Percentiles rank a stretch among this genome's conserved stretches.
Evolutionary conservation across 345 rosid species (phyloP).

Genomic region (Raphanus sativus): DNA sequence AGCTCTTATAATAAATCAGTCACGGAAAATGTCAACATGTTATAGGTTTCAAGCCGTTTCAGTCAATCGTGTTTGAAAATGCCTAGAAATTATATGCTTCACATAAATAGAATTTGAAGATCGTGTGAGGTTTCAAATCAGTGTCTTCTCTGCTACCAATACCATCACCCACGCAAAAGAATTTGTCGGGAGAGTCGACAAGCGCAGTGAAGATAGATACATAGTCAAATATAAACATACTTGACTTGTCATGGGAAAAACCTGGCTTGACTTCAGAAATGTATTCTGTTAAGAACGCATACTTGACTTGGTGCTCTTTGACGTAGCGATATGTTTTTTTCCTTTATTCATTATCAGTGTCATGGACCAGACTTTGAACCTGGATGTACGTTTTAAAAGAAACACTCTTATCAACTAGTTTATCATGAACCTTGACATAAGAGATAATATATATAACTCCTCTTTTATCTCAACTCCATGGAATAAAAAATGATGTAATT

Average conservation of each 20-base stretch:
- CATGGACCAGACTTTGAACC: neutral
- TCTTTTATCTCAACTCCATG: neutral
- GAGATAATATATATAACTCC: neutral
- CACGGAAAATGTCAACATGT: neutral
- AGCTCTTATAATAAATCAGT: neutral
- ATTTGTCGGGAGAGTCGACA: neutral
- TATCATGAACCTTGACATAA: neutral
- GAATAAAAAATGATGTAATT: neutral
- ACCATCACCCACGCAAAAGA: neutral
- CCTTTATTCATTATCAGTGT: neutral
- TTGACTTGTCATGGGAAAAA: neutral
- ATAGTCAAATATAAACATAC: neutral
- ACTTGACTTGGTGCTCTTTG: neutral
- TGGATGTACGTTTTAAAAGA: neutral
- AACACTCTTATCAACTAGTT: neutral
- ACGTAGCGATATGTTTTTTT: neutral
- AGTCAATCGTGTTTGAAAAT: neutral
- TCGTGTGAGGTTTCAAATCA: neutral
- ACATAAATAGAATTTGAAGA: neutral
- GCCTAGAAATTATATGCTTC: neutral
- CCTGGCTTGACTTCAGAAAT: neutral
- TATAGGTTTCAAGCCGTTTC: neutral
- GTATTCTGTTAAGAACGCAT: neutral
- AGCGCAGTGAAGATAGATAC: neutral
- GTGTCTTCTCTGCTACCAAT: neutral